Evolutionary conservation across 371 early-diverging fungal genomes (phyloP), one percentile per base, ranked within the genome.

Genomic region (Apophysomyces sp.): DNA sequence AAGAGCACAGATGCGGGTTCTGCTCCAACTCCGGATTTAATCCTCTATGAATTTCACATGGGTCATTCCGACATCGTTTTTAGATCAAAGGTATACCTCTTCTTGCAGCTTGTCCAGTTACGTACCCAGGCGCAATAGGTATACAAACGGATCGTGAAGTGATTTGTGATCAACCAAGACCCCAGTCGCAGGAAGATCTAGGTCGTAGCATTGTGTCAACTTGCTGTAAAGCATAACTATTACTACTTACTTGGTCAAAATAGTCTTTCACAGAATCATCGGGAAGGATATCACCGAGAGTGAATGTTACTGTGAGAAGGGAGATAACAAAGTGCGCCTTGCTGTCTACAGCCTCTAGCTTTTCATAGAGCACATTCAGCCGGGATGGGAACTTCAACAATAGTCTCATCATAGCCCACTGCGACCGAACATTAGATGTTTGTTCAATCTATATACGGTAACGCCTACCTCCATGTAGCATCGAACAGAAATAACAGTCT

Each of bases 321-420:
- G 86, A 85, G 13, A 76, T 74, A 7, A 80, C 67, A 31, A 69
- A 68, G 13, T 82, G 76, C 0, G 85, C 77, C 27, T 73, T 77
- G 11, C 57, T 59, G 26, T 73, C 77, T 4, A 78, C 65, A 18
- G 74, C 58, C 13, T 69, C 69, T 32, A 78, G 34, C 27, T 57
- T 41, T 7, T 51, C 36, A 52, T 75, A 77, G 5, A 75, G 41
- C 9, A 57, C 15, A 31, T 61, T 3, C n/a, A 80, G 34, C 27
- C 62, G 67, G 6, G 58, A 59, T 27, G 76, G 80, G 62, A 72
- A 80, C 13, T 41, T 54, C 49, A 36, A 30, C 6, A 74, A 55
- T 3, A 80, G 36, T 21, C 68, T 62, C 16, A 72, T 59, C 51
- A 72, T 60, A 15, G 73, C 52, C 80, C 80, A 80, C 69, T 73